Evolutionary conservation across 441 rosid genomes (phyloP).

Genomic region (Adansonia madagascariensis): DNA sequence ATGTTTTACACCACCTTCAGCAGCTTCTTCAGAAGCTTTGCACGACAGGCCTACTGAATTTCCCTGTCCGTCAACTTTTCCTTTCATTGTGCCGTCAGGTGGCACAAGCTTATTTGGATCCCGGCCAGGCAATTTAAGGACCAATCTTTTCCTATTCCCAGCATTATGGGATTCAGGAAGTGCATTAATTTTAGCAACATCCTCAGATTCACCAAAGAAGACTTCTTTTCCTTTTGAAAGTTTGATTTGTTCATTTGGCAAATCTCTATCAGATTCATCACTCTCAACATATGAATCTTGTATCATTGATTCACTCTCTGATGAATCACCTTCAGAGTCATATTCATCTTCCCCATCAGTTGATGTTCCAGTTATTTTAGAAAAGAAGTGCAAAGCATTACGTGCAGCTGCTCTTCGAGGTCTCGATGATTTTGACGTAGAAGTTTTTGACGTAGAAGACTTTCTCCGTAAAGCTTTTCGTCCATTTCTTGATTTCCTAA

Average conservation of each 20-base stretch:
- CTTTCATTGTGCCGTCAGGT: slow-evolving; percentile 35
- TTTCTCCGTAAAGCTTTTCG: slow-evolving; percentile 59
- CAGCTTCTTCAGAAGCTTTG: slow-evolving; percentile 37
- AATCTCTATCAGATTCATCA: slow-evolving; percentile 65
- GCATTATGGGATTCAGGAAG: slow-evolving; percentile 51
- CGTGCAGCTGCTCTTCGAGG: slow-evolving; percentile 97
- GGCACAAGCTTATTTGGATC: slow-evolving; percentile 54
- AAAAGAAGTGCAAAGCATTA: slow-evolving; percentile 84
- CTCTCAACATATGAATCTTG: slow-evolving; percentile 63
- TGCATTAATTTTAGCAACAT: slow-evolving; percentile 43
- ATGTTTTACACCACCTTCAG: slow-evolving; percentile 39
- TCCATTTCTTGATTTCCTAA: slow-evolving; percentile 59
- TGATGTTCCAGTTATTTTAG: slow-evolving; percentile 80
- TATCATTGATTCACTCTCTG: slow-evolving; percentile 70
- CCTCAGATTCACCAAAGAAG: slow-evolving; percentile 54
- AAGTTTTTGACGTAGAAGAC: slow-evolving; percentile 68
- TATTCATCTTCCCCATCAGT: slow-evolving; percentile 79
- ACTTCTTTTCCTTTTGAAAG: slow-evolving; percentile 75
- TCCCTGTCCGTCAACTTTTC: slow-evolving; percentile 32
- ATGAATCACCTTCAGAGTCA: slow-evolving; percentile 62
- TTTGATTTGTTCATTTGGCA: slow-evolving; percentile 52
- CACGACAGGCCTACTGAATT: slow-evolving; percentile 52
- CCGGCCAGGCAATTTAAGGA: slow-evolving; percentile 74
- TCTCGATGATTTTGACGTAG: slow-evolving; percentile 70
- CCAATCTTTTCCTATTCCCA: slow-evolving; percentile 65